Conservation (phyloP, 768 basidiomycete genomes). For the Boletus edulis region DNA sequence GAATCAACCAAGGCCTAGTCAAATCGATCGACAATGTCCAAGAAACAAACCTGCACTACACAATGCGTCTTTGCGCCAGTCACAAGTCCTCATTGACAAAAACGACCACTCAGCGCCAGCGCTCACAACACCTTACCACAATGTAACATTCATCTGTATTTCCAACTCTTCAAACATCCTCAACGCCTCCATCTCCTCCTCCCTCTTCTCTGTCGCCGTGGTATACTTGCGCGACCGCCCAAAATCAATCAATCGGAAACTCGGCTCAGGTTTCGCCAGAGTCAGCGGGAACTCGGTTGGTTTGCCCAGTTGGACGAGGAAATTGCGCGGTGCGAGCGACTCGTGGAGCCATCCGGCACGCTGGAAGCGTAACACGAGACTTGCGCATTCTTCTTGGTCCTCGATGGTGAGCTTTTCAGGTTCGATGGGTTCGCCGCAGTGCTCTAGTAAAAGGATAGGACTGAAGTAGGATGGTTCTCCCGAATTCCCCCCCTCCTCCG, state of each 20-base stretch:
- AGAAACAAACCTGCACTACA: too few species aligned
- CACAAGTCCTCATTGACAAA: too few species aligned
- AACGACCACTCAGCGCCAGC: too few species aligned
- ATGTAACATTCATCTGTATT: too few species aligned
- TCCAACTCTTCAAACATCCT: not conserved
- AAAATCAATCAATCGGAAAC: conserved; percentile 53
- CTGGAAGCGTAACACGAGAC: conserved; percentile 42
- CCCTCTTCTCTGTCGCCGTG: not conserved
- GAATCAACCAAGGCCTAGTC: too few species aligned
- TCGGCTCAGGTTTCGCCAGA: conserved; percentile 9
- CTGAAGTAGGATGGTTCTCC: conserved; percentile 22
- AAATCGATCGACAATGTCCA: too few species aligned
- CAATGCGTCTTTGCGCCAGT: too few species aligned
- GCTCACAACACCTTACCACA: too few species aligned
- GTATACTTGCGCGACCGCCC: conserved; percentile 35
- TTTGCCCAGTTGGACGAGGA: conserved; percentile 44
- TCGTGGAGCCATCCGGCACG: conserved; percentile 37
- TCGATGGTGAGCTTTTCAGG: conserved; percentile 32
- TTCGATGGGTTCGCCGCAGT: conserved; percentile 42
- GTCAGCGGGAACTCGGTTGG: conserved; percentile 27
- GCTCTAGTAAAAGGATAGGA: conserved; percentile 47
- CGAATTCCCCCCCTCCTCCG: too few species aligned
- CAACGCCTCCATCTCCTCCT: conserved; percentile 6
- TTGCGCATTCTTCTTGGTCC: conserved; percentile 39
- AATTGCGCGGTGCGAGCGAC: conserved; percentile 42